phyloP scores from a whole-genome alignment of 805 yeast genomes.

The Zygosaccharomyces bisporus region DNA sequence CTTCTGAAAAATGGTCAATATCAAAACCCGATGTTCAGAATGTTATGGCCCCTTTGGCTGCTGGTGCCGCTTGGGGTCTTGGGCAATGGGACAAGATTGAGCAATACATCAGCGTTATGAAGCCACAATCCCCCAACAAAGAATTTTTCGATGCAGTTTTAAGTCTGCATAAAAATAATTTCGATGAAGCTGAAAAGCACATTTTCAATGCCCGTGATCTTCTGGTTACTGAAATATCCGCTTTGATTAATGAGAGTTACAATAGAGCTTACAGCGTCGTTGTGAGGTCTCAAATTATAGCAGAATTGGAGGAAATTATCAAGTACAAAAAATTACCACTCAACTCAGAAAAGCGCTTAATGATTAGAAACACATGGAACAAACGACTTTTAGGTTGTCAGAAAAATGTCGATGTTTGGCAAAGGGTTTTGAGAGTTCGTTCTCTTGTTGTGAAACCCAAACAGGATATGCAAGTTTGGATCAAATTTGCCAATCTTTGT shows the following conservation, averaged over 20 bases:
- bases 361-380: conserved; percentile 90
- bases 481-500: conserved; percentile 93
- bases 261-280: conserved; percentile 96
- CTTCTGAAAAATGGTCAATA: conserved; percentile 78
- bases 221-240: conserved; percentile 88
- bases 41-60: conserved; percentile 93
- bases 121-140: conserved; percentile 86
- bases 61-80: conserved; percentile 98
- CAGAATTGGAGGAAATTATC: conserved; percentile 93
- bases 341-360: conserved; percentile 70
- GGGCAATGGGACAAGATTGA: conserved; percentile 98
- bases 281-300: conserved; percentile 94
- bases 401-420: conserved; percentile 98
- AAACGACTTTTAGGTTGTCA: conserved; percentile 90
- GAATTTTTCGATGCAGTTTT: conserved; percentile 92
- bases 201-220: conserved; percentile 83
- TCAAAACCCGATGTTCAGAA: conserved; percentile 71
- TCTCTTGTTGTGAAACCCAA: conserved; percentile 92
- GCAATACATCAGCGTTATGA: conserved; percentile 84
- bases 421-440: conserved; percentile 86
- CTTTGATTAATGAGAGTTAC: conserved; percentile 91
- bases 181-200: conserved; percentile 72
- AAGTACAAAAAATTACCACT: conserved; percentile 81
- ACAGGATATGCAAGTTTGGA: conserved; percentile 97
- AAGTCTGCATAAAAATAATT: conserved; percentile 79